Evolutionary conservation across 2,329 filamentous ascomycete genomes (phyloP).

Genomic region (Stemphylium lycopersici): DNA sequence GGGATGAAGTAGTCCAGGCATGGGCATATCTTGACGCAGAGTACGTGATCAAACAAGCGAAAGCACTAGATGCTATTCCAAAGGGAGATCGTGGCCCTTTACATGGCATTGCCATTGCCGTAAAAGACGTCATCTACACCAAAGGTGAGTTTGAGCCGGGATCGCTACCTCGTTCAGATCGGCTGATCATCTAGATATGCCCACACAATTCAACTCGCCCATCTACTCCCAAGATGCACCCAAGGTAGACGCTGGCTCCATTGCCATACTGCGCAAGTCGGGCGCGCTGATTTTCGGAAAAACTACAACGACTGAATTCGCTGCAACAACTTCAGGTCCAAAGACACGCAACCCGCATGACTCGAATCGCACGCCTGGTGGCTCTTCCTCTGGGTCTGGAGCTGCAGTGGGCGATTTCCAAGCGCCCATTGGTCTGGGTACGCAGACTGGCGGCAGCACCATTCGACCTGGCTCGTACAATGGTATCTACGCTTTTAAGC

Average conservation of each 20-base stretch:
- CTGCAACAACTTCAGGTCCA: conserved; percentile 60
- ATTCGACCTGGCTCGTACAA: conserved; percentile 70
- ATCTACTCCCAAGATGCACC: conserved; percentile 58
- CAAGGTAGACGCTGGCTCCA: conserved; percentile 59
- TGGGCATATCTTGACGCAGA: conserved; percentile 41
- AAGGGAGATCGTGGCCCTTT: conserved; percentile 58
- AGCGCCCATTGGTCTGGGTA: conserved; percentile 65
- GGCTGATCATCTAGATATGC: conserved; percentile 54
- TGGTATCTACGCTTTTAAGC: conserved; percentile 69
- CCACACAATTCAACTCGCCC: conserved; percentile 62
- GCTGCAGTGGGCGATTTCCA: conserved; percentile 71
- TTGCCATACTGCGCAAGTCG: conserved; percentile 60
- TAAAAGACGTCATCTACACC: conserved; percentile 64
- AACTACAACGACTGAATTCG: conserved; percentile 69
- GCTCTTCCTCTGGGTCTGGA: conserved; percentile 70
- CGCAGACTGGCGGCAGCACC: conserved; percentile 69
- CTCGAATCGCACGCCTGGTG: conserved; percentile 63
- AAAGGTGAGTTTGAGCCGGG: conserved; percentile 39
- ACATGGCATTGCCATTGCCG: conserved; percentile 63
- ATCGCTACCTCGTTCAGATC: not conserved
- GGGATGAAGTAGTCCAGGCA: conserved; percentile 35
- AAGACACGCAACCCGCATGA: conserved; percentile 65
- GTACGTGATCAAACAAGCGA: conserved; percentile 58
- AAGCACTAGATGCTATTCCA: conserved; percentile 58
- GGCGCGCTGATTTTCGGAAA: conserved; percentile 64